Conservation (phyloP, 1,284 basidiomycete genomes). For the Entoloma clypeatum region DNA sequence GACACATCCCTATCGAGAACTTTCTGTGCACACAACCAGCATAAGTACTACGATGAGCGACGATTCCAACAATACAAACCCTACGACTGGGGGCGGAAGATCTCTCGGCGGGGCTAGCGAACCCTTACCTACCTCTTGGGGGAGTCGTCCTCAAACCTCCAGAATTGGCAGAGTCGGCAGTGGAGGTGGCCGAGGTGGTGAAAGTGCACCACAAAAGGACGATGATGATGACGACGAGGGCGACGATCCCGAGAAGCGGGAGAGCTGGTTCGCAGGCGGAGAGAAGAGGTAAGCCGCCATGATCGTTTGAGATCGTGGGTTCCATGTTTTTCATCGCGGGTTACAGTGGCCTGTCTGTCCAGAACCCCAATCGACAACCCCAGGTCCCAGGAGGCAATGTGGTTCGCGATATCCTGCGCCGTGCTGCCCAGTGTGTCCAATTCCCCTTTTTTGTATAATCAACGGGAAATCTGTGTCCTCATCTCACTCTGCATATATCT, state of each 20-base stretch:
- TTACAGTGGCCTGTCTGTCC: slow-evolving; percentile 81
- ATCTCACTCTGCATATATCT: not conserved
- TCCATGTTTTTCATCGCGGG: not conserved
- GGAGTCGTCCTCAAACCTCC: slow-evolving; percentile 32
- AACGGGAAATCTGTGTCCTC: not conserved
- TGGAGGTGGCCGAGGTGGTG: slow-evolving; percentile 18
- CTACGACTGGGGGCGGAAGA: slow-evolving; percentile 36
- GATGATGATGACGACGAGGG: slow-evolving; percentile 47
- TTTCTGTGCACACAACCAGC: no score
- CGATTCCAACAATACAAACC: slow-evolving; percentile 25
- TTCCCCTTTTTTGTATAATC: slow-evolving; percentile 6
- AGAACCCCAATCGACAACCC: slow-evolving; percentile 69
- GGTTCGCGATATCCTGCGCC: slow-evolving; percentile 78
- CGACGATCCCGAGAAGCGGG: slow-evolving; percentile 42
- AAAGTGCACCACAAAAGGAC: slow-evolving; percentile 10
- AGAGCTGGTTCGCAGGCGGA: slow-evolving; percentile 83
- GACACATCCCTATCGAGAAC: no score
- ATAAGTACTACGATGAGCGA: slow-evolving; percentile 43
- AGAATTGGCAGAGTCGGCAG: slow-evolving; percentile 37
- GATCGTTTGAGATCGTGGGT: not conserved
- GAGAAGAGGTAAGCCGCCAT: slow-evolving; percentile 69
- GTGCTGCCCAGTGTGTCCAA: slow-evolving; percentile 72
- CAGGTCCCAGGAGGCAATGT: slow-evolving; percentile 57
- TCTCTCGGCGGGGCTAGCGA: slow-evolving; percentile 44
- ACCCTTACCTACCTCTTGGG: slow-evolving; percentile 46